Evolutionary conservation across 805 yeast genomes (phyloP).

Genomic region (Middelhovenomyces tepae): DNA sequence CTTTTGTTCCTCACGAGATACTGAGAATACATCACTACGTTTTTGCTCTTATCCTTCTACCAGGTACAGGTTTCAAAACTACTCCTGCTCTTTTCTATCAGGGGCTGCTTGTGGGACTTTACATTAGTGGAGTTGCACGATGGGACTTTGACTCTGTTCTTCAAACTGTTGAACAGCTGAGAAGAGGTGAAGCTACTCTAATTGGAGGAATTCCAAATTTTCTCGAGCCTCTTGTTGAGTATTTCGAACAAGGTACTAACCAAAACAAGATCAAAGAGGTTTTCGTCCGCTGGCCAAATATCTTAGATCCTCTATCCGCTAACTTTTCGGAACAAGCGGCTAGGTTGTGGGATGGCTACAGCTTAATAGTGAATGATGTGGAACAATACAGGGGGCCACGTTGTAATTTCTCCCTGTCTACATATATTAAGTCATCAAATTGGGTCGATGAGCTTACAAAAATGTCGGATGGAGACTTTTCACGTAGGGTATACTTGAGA

Average conservation of each 20-base stretch:
- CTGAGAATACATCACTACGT: constrained; percentile 64
- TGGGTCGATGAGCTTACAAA: constrained; percentile 1
- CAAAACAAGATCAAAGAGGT: neutral
- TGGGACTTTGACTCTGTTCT: constrained; percentile 93
- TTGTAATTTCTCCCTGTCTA: constrained; percentile 33
- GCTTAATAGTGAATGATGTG: constrained; percentile 68
- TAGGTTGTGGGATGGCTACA: constrained; percentile 41
- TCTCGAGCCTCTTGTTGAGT: constrained; percentile 11
- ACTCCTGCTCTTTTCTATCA: constrained; percentile 50
- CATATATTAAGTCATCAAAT: constrained; percentile 13
- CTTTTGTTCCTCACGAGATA: constrained; percentile 52
- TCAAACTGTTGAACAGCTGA: constrained; percentile 59
- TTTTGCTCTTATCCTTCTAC: constrained; percentile 64
- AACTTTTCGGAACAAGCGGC: neutral
- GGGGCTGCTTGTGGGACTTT: constrained; percentile 74
- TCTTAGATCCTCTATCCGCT: neutral
- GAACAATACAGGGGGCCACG: constrained; percentile 59
- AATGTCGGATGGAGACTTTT: no score
- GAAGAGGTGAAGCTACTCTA: constrained; percentile 58
- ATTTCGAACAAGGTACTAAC: no score
- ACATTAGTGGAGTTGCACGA: constrained; percentile 74
- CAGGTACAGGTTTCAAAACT: constrained; percentile 63
- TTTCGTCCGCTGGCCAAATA: neutral
- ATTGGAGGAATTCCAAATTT: constrained; percentile 22
- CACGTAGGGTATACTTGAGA: constrained; percentile 15